phyloP scores from a whole-genome alignment of 371 early-diverging fungal genomes.

The Apophysomyces ossiformis region DNA sequence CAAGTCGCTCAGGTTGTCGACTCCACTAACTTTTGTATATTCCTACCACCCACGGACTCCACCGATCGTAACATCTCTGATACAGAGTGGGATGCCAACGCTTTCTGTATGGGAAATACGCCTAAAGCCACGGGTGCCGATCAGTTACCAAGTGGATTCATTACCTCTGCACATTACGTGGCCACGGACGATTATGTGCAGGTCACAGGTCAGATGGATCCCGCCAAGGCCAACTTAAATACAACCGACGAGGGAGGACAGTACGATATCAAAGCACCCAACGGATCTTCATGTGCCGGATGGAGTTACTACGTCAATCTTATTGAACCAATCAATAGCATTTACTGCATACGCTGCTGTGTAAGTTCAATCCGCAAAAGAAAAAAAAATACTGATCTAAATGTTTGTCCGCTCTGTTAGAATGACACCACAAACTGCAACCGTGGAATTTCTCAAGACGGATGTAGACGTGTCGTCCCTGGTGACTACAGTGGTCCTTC shows the following conservation, averaged over 20 bases:
- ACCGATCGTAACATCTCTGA: constrained; percentile 40
- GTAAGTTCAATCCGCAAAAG: constrained; percentile 30
- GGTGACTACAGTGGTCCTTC: constrained; percentile 47
- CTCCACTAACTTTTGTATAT: constrained; percentile 52
- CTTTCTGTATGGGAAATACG: constrained; percentile 54
- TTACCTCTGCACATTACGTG: constrained; percentile 50
- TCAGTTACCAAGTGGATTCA: constrained; percentile 44
- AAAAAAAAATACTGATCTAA: background rate
- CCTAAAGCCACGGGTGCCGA: constrained; percentile 43
- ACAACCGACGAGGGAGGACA: constrained; percentile 56
- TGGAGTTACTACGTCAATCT: constrained; percentile 55
- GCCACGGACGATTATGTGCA: constrained; percentile 52
- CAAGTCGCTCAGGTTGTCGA: constrained; percentile 49
- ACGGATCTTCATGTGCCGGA: constrained; percentile 52
- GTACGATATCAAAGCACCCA: constrained; percentile 53
- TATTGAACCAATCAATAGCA: constrained; percentile 50
- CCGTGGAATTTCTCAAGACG: constrained; percentile 40
- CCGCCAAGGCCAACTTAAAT: constrained; percentile 41
- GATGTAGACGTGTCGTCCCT: constrained; percentile 44
- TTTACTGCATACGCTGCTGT: constrained; percentile 63
- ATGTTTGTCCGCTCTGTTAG: constrained; percentile 10
- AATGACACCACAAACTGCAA: constrained; percentile 38
- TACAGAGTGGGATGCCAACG: constrained; percentile 56
- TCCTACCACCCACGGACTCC: constrained; percentile 54
- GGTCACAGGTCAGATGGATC: constrained; percentile 60